Percentiles rank a stretch among this genome's conserved stretches.
phyloP scores from a whole-genome alignment of 805 yeast genomes.

The Zygosaccharomyces kombuchaensis region DNA sequence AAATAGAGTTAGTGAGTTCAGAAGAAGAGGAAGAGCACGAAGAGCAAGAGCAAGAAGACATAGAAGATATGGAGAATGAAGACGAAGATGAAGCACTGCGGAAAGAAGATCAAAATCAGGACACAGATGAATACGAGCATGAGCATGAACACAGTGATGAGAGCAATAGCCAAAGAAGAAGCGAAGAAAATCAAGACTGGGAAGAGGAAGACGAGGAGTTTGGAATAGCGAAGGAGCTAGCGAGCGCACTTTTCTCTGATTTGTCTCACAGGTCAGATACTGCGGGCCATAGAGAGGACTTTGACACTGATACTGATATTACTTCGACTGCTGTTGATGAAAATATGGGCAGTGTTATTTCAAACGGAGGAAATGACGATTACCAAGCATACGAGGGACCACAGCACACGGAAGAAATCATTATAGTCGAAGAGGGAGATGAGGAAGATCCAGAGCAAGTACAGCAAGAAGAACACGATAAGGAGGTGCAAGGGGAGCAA shows the following conservation, averaged over 20 bases:
- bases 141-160: background rate
- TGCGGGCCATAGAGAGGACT: background rate
- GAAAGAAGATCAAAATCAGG: background rate
- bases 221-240: background rate
- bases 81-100: slow-evolving; percentile 3
- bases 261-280: background rate
- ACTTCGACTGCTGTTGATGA: background rate
- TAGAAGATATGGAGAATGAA: background rate
- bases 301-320: background rate
- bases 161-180: background rate
- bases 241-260: background rate
- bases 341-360: too few relatives aligned
- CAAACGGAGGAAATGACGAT: background rate
- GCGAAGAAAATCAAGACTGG: slow-evolving; percentile 1
- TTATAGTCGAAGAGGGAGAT: background rate
- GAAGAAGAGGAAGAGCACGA: background rate
- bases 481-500: background rate
- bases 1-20: slow-evolving; percentile 1
- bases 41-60: slow-evolving; percentile 1
- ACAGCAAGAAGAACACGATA: background rate
- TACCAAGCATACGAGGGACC: background rate
- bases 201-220: background rate
- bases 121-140: background rate
- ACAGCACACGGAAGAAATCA: background rate
- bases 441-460: background rate